Evolutionary conservation across 768 basidiomycete species (phyloP).

Genomic region (Clavaria fumosa): DNA sequence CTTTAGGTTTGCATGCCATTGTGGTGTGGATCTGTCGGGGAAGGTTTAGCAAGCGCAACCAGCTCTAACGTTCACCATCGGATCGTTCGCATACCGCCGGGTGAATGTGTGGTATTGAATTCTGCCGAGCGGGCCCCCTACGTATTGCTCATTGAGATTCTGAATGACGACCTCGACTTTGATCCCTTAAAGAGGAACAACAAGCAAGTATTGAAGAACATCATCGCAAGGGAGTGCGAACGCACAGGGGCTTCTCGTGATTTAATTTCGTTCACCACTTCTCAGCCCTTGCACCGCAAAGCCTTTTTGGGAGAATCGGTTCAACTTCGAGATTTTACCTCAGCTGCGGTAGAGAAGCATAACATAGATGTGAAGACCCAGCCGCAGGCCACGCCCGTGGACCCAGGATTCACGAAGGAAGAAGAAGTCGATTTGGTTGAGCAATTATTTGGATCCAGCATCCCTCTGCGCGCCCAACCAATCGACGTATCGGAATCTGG

Average conservation of each 20-base stretch:
- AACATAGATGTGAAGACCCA: conserved; percentile 14
- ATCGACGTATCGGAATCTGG: conserved; percentile 79
- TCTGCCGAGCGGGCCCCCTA: conserved; percentile 95
- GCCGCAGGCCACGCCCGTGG: conserved; percentile 8
- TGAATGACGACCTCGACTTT: conserved; percentile 84
- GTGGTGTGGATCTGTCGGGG: conserved; percentile 71
- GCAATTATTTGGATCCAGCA: conserved; percentile 75
- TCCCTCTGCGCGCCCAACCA: conserved; percentile 50
- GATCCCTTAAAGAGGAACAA: conserved; percentile 74
- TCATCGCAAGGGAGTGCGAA: conserved; percentile 51
- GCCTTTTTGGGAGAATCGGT: conserved; percentile 10
- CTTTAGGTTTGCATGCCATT: conserved; percentile 71
- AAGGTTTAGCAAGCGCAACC: conserved; percentile 21
- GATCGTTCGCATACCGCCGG: conserved; percentile 93
- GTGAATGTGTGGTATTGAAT: conserved; percentile 94
- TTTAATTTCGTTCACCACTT: conserved; percentile 27
- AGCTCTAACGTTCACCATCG: conserved; percentile 69
- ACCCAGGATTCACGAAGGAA: conserved; percentile 21
- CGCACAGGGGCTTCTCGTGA: conserved; percentile 42
- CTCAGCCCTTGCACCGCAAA: too few species aligned
- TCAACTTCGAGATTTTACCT: conserved; percentile 14
- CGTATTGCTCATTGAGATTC: conserved; percentile 80
- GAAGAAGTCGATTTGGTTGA: conserved; percentile 97
- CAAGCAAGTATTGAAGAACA: conserved; percentile 69
- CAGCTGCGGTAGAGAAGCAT: conserved; percentile 16